Evolutionary conservation across 2,329 filamentous ascomycete species (phyloP).

Genomic region (Akanthomyces lecanii): DNA sequence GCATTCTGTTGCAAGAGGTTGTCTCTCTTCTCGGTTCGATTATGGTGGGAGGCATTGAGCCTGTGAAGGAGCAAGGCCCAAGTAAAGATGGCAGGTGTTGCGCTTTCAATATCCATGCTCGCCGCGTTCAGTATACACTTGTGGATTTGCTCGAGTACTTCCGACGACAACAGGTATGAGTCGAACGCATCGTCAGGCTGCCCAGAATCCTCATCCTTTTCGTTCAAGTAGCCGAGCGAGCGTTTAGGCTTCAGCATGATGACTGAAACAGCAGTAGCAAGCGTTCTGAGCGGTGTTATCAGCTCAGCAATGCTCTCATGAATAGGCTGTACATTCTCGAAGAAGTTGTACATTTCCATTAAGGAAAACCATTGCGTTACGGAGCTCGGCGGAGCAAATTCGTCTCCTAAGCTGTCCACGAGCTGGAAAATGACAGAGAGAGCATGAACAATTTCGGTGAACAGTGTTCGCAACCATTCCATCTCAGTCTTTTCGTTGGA

Average conservation of each 20-base stretch:
- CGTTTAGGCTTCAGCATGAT: conserved; percentile 63
- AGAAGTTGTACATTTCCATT: conserved; percentile 64
- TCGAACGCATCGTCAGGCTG: conserved; percentile 37
- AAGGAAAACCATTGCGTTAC: conserved; percentile 72
- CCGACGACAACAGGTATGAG: conserved; percentile 65
- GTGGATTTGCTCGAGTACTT: conserved; percentile 69
- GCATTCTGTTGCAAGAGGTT: conserved; percentile 55
- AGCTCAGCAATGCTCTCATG: conserved; percentile 45
- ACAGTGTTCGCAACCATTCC: conserved; percentile 58
- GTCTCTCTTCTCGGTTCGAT: conserved; percentile 57
- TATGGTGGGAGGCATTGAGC: conserved; percentile 60
- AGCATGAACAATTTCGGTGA: conserved; percentile 69
- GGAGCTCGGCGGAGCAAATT: conserved; percentile 54
- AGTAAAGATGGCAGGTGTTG: conserved; percentile 70
- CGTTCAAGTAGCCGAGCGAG: conserved; percentile 43
- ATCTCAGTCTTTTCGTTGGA: conserved; percentile 50
- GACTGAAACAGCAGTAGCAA: conserved; percentile 67
- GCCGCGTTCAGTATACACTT: conserved; percentile 62
- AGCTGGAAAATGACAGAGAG: conserved; percentile 70
- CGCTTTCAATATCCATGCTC: conserved; percentile 52
- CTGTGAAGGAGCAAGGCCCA: conserved; percentile 75
- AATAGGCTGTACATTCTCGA: conserved; percentile 54
- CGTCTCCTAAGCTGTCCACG: conserved; percentile 53
- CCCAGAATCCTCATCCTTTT: conserved; percentile 35
- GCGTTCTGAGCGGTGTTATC: conserved; percentile 61